Conservation (phyloP, 1,284 basidiomycete genomes). For the Rhodotorula sp. region DNA sequence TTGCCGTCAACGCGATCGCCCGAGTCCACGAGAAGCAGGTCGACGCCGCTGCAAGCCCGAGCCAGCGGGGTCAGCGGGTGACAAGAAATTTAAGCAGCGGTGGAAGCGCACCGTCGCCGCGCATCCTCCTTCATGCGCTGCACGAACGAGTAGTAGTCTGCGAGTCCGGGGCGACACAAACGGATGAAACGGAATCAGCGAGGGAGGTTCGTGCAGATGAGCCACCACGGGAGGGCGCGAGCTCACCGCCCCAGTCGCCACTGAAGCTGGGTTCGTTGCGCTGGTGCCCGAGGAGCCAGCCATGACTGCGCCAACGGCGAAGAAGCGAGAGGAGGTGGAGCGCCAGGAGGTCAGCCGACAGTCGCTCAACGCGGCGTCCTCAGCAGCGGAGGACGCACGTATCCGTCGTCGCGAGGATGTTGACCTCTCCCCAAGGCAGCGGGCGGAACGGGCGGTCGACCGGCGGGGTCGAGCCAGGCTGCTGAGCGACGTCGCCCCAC, state of each 20-base stretch:
- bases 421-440: slow-evolving; percentile 45
- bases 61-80: not conserved
- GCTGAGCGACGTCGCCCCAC: slow-evolving; percentile 8
- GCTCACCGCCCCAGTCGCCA: slow-evolving; percentile 44
- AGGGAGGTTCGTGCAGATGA: not conserved
- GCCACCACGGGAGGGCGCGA: no score
- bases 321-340: not conserved
- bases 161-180: not conserved
- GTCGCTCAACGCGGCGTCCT: not conserved
- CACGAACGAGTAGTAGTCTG: slow-evolving; percentile 45
- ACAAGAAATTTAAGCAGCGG: not conserved
- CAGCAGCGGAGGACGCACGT: slow-evolving; percentile 16
- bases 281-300: slow-evolving; percentile 47
- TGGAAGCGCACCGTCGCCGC: slow-evolving; percentile 1
- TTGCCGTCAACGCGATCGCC: slow-evolving; percentile 48
- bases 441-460: slow-evolving; percentile 37
- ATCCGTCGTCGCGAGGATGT: slow-evolving; percentile 43
- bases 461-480: slow-evolving; percentile 30
- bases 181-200: not conserved
- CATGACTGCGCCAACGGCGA: slow-evolving; percentile 31
- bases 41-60: slow-evolving; percentile 32
- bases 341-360: no score
- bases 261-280: slow-evolving; percentile 43
- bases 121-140: slow-evolving; percentile 40
- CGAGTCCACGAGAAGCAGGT: slow-evolving; percentile 46